These are phyloP conservation scores for Trichophyton verrucosum DNA, from an alignment of 2,329 filamentous ascomycete genomes.

Conservation along the genomic window DNA sequence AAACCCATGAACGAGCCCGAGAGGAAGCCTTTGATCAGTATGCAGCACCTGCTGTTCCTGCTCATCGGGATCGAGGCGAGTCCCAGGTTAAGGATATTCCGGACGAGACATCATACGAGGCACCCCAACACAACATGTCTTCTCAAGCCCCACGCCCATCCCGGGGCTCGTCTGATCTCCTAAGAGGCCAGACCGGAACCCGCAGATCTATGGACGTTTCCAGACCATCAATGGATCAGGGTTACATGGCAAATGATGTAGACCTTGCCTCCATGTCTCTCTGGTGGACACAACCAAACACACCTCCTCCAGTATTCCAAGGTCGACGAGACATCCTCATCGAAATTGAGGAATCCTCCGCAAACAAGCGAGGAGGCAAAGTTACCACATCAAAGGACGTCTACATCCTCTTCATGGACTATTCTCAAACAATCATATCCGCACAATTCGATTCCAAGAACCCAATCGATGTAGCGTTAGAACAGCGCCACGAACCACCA, in stretches of 20 bases:
- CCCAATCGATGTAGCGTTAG: constrained; percentile 57
- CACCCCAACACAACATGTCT: constrained; percentile 30
- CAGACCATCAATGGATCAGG: constrained; percentile 62
- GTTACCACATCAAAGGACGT: constrained; percentile 65
- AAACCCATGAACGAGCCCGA: constrained; percentile 39
- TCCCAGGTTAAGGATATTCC: not conserved
- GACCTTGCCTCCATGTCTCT: constrained; percentile 61
- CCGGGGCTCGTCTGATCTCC: constrained; percentile 51
- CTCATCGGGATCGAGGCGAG: constrained; percentile 18
- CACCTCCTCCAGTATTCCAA: constrained; percentile 69
- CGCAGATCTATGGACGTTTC: constrained; percentile 62
- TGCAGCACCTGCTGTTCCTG: constrained; percentile 13
- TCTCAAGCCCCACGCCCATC: constrained; percentile 33
- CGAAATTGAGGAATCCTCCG: constrained; percentile 66
- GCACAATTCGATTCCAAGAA: constrained; percentile 66
- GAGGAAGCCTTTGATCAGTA: constrained; percentile 44
- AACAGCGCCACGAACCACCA: constrained; percentile 77
- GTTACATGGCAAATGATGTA: constrained; percentile 77
- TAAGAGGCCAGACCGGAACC: constrained; percentile 38
- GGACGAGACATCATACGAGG: constrained; percentile 18
- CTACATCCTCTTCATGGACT: constrained; percentile 85
- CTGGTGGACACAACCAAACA: constrained; percentile 80
- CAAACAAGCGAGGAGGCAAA: constrained; percentile 56
- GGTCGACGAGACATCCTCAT: constrained; percentile 70
- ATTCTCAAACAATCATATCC: constrained; percentile 84